Evolutionary conservation across 176 grass and related monocot species (phyloP), one percentile per base, ranked within the genome.

Genomic region (Zizania latifolia): DNA sequence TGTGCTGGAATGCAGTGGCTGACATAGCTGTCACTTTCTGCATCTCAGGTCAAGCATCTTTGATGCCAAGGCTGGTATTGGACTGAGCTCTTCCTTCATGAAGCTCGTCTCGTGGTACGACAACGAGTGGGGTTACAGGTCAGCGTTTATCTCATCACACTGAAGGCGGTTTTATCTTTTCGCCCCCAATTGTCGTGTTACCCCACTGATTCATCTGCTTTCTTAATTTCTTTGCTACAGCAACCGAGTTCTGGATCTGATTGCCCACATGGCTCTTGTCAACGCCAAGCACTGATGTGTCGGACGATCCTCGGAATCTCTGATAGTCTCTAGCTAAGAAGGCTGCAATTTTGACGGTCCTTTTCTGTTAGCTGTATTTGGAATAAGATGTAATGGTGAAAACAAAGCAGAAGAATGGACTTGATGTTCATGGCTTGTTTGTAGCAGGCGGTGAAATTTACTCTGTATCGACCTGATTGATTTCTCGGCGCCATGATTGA

Each of bases 71-170:
- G 95, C 95, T 36, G 95, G 95, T 35, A 99, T 99, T 70, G 95
- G 95, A 38, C 75, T 99, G 51, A 99, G 87, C 34, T 74, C 81
- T 8, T 99, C 95, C 34, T 99, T 99, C 65, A 88, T 99, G 92
- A 99, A 99, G 87, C 79, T 99, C 1, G 89, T 99, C 50, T 99
- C 92, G 3, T 99, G 95, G 95, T 99, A 99, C 1, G 95, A 99
- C 82, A 99, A 99, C 22, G 95, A 94, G 41, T 99, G 95, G 95
- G 95, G 95, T 41, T 99, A 99, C 89, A 99, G 95, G 95, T 94
- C 34, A 84, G 81, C 13, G 55, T 57, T 7, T 50, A n/a, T 60
- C 38, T 74, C 13, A 13, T 5, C 5, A 0, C 32, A 6, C n/a
- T 32, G 4, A 33, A 7, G 22, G 5, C n/a, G 23, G 38, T 5